These are phyloP conservation scores for Oligophagozyma castellii DNA, from an alignment of 1,139 yeast genomes.

Conservation along the genomic window DNA sequence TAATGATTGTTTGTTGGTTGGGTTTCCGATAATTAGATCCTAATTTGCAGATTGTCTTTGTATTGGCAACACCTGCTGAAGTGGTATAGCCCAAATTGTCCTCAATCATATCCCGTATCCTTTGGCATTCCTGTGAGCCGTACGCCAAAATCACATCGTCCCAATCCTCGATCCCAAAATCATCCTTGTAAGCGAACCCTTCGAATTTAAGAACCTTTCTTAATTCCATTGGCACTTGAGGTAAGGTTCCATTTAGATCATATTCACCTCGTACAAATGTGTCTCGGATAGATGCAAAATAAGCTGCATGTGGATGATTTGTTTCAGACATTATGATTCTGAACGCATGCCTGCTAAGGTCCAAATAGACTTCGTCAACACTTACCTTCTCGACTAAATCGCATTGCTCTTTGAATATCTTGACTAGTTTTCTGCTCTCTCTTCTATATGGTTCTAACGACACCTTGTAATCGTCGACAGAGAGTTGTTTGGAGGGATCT, in stretches of 20 bases:
- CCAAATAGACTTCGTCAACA: constrained; percentile 85
- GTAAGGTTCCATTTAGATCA: constrained; percentile 28
- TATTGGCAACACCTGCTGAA: constrained; percentile 75
- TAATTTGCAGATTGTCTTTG: constrained; percentile 70
- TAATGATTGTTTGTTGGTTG: constrained; percentile 65
- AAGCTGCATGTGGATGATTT: constrained; percentile 3
- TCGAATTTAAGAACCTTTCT: constrained; percentile 9
- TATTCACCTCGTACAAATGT: constrained; percentile 15
- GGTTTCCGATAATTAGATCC: constrained; percentile 84
- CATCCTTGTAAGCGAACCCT: constrained; percentile 12
- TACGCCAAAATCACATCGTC: constrained; percentile 61
- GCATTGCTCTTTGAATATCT: constrained; percentile 41
- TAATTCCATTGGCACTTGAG: constrained; percentile 36
- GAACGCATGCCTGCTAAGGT: constrained; percentile 49
- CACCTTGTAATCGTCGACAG: constrained; percentile 56
- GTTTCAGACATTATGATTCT: constrained; percentile 18
- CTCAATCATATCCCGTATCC: constrained; percentile 40
- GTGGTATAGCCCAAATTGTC: constrained; percentile 64
- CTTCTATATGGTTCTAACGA: constrained; percentile 83
- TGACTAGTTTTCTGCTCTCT: constrained; percentile 69
- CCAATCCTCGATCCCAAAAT: constrained; percentile 46
- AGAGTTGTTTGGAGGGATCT: constrained; percentile 23
- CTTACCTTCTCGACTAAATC: constrained; percentile 83
- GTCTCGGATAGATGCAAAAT: constrained; percentile 7
- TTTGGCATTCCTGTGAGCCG: constrained; percentile 46